Percentiles rank a stretch among this genome's conserved stretches.
These are phyloP conservation scores for Trichodelitschia bisporula DNA, from an alignment of 495 filamentous ascomycete genomes.

Conservation along the genomic window DNA sequence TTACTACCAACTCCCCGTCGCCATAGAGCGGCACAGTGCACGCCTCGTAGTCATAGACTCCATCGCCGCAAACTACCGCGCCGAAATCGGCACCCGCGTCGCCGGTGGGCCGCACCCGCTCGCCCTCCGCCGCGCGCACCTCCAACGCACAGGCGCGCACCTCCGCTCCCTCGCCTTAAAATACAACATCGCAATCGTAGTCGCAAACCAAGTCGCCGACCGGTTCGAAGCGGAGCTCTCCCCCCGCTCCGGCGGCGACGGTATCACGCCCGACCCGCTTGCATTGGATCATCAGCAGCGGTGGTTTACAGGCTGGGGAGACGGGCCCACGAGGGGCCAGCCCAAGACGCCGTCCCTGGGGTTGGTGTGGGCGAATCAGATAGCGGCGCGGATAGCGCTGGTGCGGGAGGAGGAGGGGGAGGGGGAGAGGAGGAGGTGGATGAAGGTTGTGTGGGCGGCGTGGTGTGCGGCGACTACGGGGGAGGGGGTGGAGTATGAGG, in stretches of 20 bases:
- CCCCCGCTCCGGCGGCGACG: slow-evolving; percentile 1
- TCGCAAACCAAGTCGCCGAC: slow-evolving; percentile 92
- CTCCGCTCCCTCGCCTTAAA: slow-evolving; percentile 48
- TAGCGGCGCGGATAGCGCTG: slow-evolving; percentile 61
- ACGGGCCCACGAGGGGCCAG: slow-evolving; percentile 17
- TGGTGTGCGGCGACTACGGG: no score
- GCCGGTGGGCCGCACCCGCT: slow-evolving; percentile 14
- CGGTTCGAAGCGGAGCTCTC: slow-evolving; percentile 29
- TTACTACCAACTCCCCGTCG: slow-evolving; percentile 68
- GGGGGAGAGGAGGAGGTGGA: no score
- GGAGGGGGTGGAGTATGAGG: no score
- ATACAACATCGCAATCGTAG: slow-evolving; percentile 58
- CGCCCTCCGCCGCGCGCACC: slow-evolving; percentile 36
- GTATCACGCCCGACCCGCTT: slow-evolving; percentile 23
- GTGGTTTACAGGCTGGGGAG: slow-evolving; percentile 90
- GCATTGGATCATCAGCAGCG: slow-evolving; percentile 71
- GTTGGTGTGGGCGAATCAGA: slow-evolving; percentile 72
- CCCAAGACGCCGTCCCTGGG: slow-evolving; percentile 69
- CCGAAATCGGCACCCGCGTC: slow-evolving; percentile 27
- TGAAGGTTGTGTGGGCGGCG: no score
- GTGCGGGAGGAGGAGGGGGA: no score
- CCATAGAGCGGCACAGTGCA: slow-evolving; percentile 45
- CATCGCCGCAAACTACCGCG: slow-evolving; percentile 82
- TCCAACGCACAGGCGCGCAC: slow-evolving; percentile 50
- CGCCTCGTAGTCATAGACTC: slow-evolving; percentile 73